Evolutionary conservation across 148 eudicot genomes (phyloP), one percentile per base, ranked within the genome.

Genomic region (Heliamphora exappendiculata): DNA sequence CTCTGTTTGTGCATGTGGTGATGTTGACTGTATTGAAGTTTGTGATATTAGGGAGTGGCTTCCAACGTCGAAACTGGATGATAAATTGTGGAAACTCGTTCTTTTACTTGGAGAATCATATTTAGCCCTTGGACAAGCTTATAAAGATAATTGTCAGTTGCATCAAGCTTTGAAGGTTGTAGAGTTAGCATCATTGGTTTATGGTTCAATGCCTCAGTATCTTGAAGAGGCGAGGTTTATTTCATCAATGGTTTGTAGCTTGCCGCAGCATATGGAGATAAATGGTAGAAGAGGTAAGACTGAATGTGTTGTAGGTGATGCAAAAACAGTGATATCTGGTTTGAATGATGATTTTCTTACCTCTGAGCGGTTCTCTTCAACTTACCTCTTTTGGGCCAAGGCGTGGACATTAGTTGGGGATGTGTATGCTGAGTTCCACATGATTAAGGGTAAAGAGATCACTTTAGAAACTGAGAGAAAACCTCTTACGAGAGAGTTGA

Each of bases 41-140:
- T 95, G 96, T 80, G 97, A 95, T 76, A 92, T 95, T 74, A 73
- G 92, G 75, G 89, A 92, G 76, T 95, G 99, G 99, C 93, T 92
- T 78, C 96, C 99, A 6, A 91, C 90, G 42, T 85, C 89, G 67
- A 91, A 89, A 75, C 80, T 95, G 75, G 97, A 95, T 76, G 87
- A 87, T 79, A 93, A 92, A 83, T 73, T 89, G 82, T 95, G 99
- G 99, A 92, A 92, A 82, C 92, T 95, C 53, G 87, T 95, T 78
- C 93, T 95, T 82, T 85, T 95, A 82, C 91, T 95, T 57, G 99
- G 99, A 74, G 99, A 95, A 81, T 92, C 99, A 65, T 95, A 95
- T 86, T 77, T 95, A 84, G 91, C 92, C 51, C 93, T 95, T 81
- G 97, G 88, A 47, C 85, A 95, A 81, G 96, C 96, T 37, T 95